These are phyloP conservation scores for Buxus sempervirens DNA, from an alignment of 164 flowering plant genomes.

Conservation along the genomic window DNA sequence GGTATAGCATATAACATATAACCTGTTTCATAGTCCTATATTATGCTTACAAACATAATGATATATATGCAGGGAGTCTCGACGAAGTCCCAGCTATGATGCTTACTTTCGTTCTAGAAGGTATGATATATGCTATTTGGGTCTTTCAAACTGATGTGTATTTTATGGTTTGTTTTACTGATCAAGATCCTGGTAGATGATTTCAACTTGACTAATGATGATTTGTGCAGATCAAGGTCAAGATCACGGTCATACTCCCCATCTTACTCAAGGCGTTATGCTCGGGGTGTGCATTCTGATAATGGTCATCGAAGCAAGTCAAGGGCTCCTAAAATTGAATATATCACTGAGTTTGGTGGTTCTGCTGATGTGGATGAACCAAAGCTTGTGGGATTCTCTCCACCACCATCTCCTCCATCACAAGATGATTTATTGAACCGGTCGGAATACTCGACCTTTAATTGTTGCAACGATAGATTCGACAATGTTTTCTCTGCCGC, in stretches of 20 bases:
- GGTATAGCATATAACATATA: constrained; percentile 35
- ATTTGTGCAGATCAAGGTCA: constrained; percentile 52
- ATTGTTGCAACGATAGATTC: constrained; percentile 90
- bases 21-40: background rate
- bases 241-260: constrained; percentile 86
- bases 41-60: background rate
- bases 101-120: constrained; percentile 90
- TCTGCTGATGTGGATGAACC: constrained; percentile 52
- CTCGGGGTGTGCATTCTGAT: constrained; percentile 61
- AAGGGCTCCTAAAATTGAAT: constrained; percentile 78
- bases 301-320: constrained; percentile 66
- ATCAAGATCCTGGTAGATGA: background rate
- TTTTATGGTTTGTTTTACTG: background rate
- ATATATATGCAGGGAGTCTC: constrained; percentile 53
- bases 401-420: constrained; percentile 86
- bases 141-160: background rate
- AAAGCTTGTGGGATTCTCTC: constrained; percentile 75
- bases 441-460: constrained; percentile 99
- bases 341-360: constrained; percentile 95
- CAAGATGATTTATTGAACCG: constrained; percentile 74
- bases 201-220: background rate
- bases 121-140: constrained; percentile 25
- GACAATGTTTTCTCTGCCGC: constrained; percentile 90
- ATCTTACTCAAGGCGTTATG: constrained; percentile 65
- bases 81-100: constrained; percentile 95